phyloP scores from a whole-genome alignment of 805 yeast genomes.

The Tetrapisispora pingtungensis region DNA sequence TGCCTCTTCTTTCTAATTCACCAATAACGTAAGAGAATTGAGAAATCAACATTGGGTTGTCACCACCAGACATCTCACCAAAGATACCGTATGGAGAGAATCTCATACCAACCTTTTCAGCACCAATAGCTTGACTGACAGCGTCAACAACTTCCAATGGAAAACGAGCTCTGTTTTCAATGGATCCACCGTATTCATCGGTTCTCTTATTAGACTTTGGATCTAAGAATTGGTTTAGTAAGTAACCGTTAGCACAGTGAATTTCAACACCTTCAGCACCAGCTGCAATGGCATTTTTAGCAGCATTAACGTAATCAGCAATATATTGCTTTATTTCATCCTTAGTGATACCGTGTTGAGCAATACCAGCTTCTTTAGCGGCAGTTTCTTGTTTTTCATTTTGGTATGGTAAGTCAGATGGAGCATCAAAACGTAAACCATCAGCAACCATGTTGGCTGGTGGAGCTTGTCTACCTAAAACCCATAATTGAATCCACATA shows the following conservation, averaged over 20 bases:
- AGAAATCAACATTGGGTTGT: conserved; percentile 28
- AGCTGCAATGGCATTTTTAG: conserved; percentile 28
- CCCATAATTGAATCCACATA: conserved; percentile 44
- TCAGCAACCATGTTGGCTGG: conserved; percentile 30
- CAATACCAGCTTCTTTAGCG: conserved; percentile 28
- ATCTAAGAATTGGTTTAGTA: conserved; percentile 46
- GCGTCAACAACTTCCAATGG: conserved; percentile 42
- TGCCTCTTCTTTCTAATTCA: conserved; percentile 33
- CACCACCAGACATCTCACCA: conserved; percentile 32
- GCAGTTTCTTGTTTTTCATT: conserved; percentile 27
- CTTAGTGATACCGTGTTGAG: conserved; percentile 22
- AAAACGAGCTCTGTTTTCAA: conserved; percentile 39
- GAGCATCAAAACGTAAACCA: conserved; percentile 32
- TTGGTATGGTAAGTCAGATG: conserved; percentile 28
- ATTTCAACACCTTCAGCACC: conserved; percentile 54
- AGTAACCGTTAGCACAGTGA: conserved; percentile 59
- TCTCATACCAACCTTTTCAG: conserved; percentile 38
- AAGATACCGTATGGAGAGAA: conserved; percentile 37
- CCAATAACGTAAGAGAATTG: conserved; percentile 33
- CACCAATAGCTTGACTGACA: conserved; percentile 41
- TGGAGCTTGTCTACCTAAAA: conserved; percentile 35
- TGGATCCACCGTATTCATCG: conserved; percentile 46
- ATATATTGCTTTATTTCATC: conserved; percentile 29
- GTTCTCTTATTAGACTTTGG: conserved; percentile 35
- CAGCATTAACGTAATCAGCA: conserved; percentile 30